Percentiles rank a stretch among this genome's conserved stretches.
Conservation (phyloP, 305 asterid genomes). For the Fraxinus nigra region DNA sequence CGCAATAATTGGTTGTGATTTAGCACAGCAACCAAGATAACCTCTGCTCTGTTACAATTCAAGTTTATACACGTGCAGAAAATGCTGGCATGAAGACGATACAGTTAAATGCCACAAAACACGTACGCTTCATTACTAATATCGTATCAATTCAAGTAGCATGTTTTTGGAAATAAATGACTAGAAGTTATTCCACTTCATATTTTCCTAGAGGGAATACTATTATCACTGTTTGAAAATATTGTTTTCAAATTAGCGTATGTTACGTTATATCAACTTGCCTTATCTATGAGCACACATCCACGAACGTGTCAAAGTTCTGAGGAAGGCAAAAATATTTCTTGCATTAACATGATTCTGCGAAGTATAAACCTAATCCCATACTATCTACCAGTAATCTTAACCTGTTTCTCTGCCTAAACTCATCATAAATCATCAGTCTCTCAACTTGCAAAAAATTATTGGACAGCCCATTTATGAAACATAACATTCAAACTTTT, state of each 20-base stretch:
- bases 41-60: constrained; percentile 71
- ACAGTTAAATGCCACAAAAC: neutral
- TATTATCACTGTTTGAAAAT: neutral
- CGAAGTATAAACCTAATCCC: neutral
- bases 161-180: neutral
- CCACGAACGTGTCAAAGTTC: neutral
- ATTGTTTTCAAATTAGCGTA: neutral
- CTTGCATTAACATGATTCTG: neutral
- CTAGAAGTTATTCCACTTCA: neutral
- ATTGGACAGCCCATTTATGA: no score
- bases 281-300: neutral
- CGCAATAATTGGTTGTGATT: constrained; percentile 56
- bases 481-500: no score
- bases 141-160: neutral
- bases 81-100: constrained; percentile 7
- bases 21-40: constrained; percentile 71
- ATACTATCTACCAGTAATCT: no score
- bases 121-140: neutral
- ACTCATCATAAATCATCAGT: neutral
- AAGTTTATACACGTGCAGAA: constrained; percentile 46
- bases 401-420: neutral
- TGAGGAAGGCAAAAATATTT: neutral
- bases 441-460: no score
- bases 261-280: neutral
- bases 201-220: neutral